Base-by-base conservation (phyloP, 2,329 filamentous ascomycete species). In the Amauroascus verrucosus region DNA sequence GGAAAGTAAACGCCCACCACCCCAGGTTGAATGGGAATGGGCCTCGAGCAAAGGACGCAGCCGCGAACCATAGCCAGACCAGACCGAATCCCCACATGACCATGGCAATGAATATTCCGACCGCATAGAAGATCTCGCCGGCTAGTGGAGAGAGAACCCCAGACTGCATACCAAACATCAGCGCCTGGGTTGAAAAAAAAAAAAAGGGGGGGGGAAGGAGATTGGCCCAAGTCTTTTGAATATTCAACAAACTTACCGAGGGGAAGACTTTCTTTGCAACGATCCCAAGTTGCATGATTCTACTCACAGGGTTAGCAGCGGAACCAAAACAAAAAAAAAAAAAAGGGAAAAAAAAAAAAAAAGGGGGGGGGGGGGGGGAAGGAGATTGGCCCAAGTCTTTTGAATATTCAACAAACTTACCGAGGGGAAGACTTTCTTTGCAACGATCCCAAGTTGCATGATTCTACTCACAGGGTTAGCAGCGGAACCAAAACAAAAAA, bases 1-100 rank as follows among this genome's bases (percentile, higher is more conserved):
- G 78, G 56, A 80, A 81, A 0, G 73, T 78, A 55, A 80, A 79
- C 2, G 76, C 76, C 77, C 76, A 80, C 77, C 77, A 78, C 18
- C 77, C 78, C 72, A 81, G 76, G 62, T 80, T 81, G 64, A 81
- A 80, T 0, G 77, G 75, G 60, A 80, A 77, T 0, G 62, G 62
- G 9, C 60, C 61, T 28, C 59, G 58, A 53, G 60, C 53, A 28
- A 80, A 72, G 14, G 72, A 73, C 3, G 75, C 72, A 0, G 79
- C 58, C 0, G 78, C 78, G 60, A 77, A 76, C 55, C 75, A 73
- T 3, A 80, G 64, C 78, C 77, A 81, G 0, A 76, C 70, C 0
- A 80, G 60, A 0, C 71, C 77, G 58, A 78, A 80, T 0, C 73
- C 75, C 78, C 77, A 82, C 70, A 81, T 75, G 7, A 80, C 70